Percentiles rank a stretch among this genome's conserved stretches.
Conservation (phyloP, 768 basidiomycete genomes). For the Exidia glandulosa region DNA sequence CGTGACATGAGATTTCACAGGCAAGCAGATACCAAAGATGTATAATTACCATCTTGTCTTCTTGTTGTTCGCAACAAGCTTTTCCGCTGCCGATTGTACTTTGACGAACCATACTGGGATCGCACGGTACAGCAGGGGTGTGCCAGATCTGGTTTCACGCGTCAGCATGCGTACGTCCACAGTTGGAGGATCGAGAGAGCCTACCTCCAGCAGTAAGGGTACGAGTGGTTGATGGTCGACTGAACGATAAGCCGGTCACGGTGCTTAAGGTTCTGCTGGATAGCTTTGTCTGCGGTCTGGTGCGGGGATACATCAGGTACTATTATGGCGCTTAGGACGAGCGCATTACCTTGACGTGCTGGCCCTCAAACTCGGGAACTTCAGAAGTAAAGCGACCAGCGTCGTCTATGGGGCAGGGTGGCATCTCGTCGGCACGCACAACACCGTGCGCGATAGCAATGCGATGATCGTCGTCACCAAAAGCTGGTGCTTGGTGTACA, state of each 20-base stretch:
- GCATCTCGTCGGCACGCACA: constrained; percentile 79
- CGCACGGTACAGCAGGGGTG: constrained; percentile 91
- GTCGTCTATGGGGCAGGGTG: constrained; percentile 94
- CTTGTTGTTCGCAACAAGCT: constrained; percentile 84
- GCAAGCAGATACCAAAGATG: background rate
- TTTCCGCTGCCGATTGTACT: constrained; percentile 73
- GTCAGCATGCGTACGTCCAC: background rate
- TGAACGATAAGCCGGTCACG: constrained; percentile 84
- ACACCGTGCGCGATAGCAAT: constrained; percentile 78
- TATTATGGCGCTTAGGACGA: background rate
- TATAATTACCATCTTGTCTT: constrained; percentile 69
- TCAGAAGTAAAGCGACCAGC: constrained; percentile 76
- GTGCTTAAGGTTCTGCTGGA: constrained; percentile 81
- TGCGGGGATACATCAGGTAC: constrained; percentile 26
- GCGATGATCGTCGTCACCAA: constrained; percentile 98
- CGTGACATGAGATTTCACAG: constrained; percentile 2
- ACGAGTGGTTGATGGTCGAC: constrained; percentile 77
- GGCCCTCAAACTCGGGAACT: constrained; percentile 81
- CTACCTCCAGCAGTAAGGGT: constrained; percentile 96
- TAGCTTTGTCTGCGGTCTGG: constrained; percentile 89
- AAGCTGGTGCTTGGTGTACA: constrained; percentile 96
- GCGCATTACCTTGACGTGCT: constrained; percentile 76
- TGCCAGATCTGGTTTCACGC: constrained; percentile 58
- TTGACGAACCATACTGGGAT: constrained; percentile 94
- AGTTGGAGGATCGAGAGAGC: background rate